Evolutionary conservation across 2,329 filamentous ascomycete genomes (phyloP), one percentile per base, ranked within the genome.

Genomic region (Hymenoscyphus repandus): DNA sequence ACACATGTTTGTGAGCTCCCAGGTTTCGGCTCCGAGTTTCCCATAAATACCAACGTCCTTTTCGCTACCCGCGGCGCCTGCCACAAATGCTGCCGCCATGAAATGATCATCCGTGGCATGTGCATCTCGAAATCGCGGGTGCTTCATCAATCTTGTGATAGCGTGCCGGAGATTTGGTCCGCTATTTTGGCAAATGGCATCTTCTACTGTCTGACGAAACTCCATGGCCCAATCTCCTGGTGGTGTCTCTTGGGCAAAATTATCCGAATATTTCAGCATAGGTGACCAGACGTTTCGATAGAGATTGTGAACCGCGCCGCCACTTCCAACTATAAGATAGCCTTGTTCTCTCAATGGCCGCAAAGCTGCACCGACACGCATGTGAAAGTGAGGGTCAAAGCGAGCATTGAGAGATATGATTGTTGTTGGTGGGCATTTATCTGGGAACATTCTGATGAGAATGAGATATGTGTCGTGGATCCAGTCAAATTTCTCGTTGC

Each of bases 391-490:
- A 0, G 78, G 76, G 54, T 80, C 76, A 60, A 76, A 81, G 7
- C 74, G 68, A 1, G 74, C 72, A 53, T 80, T 80, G 69, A 76
- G 74, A 34, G 70, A 74, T 50, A 80, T 67, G 48, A 85, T 72
- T 2, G 80, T 84, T 0, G 83, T 85, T 0, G 83, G 84, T 1
- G 84, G 84, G 59, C 80, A 85, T n/a, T 70, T 72, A 1, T 62
- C 56, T 0, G 83, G 83, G 56, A 87, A 87, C 83, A 88, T 87
- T 48, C 82, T 74, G 62, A 86, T 83, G 7, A 86, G 70, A 50
- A 87, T 77, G 2, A 87, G 74, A 61, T 81, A 87, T 0, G 80
- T 85, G 65, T 88, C 84, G 69, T 88, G 83, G 62, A 87, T 86
- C 83, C 83, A 87, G 61, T 86, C 79, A 56, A 87, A 87, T 0